Evolutionary conservation across 2,329 filamentous ascomycete species (phyloP), one percentile per base, ranked within the genome.

Genomic region (Botryotinia narcissicola): DNA sequence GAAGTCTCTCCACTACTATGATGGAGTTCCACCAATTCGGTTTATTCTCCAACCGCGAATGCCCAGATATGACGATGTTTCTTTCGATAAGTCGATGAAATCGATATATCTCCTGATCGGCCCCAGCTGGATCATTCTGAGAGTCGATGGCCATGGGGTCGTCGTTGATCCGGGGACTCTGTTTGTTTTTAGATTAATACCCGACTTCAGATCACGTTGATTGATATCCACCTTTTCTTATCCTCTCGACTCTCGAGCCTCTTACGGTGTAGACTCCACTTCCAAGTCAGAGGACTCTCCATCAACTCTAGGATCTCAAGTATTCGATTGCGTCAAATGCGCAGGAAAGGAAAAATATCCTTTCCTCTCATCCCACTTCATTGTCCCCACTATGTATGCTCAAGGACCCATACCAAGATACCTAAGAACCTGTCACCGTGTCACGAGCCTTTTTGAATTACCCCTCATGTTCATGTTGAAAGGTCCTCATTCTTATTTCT

Each of bases 261-360:
- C n/a, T 57, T 57, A 29, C 51, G n/a, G n/a, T 57, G 51, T 42
- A 40, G 35, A 57, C 64, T 68, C 64, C 35, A 68, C 66, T 57
- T 68, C 66, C 35, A 68, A 68, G 48, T 42, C 37, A 57, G 51
- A 68, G 46, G 48, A 67, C 64, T 40, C 48, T 54, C 35, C 37
- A 16, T 67, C 44, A 67, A 54, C 25, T 68, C 46, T 32, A 57
- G 46, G 64, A 57, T 42, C 46, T 25, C 48, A 68, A 54, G 46
- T 67, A 54, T 68, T 68, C 64, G 22, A 57, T 42, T 68, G 66
- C 66, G 66, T 68, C 66, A 68, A 68, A 68, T 37, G 48, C 66
- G 66, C 66, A 68, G 66, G 37, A 68, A 40, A n/a, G 35, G 32
- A 42, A 42, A 42, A 42, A 57, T 16, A 42, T 42, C 16, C 66